Percentiles rank a stretch among this genome's conserved stretches.
Conservation (phyloP, 202 grass and related monocot genomes). For the Hordeum pubiflorum region DNA sequence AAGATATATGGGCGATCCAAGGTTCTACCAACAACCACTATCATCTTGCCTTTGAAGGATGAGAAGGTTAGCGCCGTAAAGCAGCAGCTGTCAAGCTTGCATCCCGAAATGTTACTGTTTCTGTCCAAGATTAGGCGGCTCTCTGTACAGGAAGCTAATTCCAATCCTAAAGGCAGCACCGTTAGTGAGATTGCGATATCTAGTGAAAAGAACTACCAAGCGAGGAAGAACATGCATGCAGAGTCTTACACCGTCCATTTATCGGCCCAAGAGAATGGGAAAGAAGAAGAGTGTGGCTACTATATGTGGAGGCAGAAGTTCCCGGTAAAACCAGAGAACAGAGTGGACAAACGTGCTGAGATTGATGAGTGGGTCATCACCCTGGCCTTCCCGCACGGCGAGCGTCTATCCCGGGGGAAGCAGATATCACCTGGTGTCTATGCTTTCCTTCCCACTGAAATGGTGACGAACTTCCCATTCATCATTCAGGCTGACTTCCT, state of each 20-base stretch:
- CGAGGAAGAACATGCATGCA: constrained; percentile 42
- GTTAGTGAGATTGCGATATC: constrained; percentile 54
- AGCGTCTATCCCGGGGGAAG: constrained; percentile 41
- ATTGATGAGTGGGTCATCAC: constrained; percentile 69
- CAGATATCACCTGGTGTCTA: constrained; percentile 33
- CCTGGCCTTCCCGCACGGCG: constrained; percentile 43
- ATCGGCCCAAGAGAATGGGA: constrained; percentile 27
- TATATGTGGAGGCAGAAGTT: not conserved
- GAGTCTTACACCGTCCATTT: constrained; percentile 55
- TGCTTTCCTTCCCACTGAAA: constrained; percentile 76
- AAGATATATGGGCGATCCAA: constrained; percentile 41
- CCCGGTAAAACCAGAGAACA: not conserved
- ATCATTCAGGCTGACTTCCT: constrained; percentile 11
- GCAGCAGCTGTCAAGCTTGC: constrained; percentile 19
- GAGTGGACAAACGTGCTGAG: constrained; percentile 10
- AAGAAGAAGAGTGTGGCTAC: not conserved
- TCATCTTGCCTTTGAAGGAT: constrained; percentile 59
- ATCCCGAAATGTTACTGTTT: constrained; percentile 66
- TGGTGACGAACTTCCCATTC: constrained; percentile 33
- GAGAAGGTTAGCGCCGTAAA: constrained; percentile 52
- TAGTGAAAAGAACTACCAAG: constrained; percentile 44
- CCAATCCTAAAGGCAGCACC: constrained; percentile 8
- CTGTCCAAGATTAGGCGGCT: constrained; percentile 55
- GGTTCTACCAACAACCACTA: constrained; percentile 44
- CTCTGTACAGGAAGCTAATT: constrained; percentile 31